Conservation (phyloP, 1,139 yeast genomes). For the Hyphopichia wangnamkhiaoensis region DNA sequence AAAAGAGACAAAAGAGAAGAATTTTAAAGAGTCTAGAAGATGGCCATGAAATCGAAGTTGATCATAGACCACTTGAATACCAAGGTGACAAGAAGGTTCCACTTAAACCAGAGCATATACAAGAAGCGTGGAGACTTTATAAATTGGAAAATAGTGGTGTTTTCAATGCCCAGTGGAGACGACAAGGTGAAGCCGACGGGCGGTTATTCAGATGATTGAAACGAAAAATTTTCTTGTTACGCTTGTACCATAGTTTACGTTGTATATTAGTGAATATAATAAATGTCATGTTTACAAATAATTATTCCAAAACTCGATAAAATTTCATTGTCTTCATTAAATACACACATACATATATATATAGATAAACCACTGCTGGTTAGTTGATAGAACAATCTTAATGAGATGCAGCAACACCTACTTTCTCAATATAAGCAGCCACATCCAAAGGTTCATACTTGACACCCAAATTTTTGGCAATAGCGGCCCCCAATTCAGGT, state of each 20-base stretch:
- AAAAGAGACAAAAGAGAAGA: slow-evolving; percentile 33
- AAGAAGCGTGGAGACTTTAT: slow-evolving; percentile 86
- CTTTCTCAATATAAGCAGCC: slow-evolving; percentile 3
- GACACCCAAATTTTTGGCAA: slow-evolving; percentile 38
- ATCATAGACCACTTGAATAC: slow-evolving; percentile 30
- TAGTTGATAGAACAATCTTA: not conserved
- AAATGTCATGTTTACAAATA: not conserved
- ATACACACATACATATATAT: not conserved
- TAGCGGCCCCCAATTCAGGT: slow-evolving; percentile 28
- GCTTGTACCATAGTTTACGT: slow-evolving; percentile 2
- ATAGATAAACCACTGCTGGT: not conserved
- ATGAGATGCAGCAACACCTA: slow-evolving; percentile 2
- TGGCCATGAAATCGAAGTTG: slow-evolving; percentile 33
- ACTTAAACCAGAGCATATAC: slow-evolving; percentile 75
- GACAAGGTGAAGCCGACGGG: slow-evolving; percentile 77
- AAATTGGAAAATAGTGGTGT: slow-evolving; percentile 69
- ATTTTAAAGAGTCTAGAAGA: slow-evolving; percentile 28
- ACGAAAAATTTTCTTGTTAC: not conserved
- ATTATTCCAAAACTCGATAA: too few species aligned
- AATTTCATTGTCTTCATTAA: not conserved
- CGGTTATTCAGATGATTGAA: slow-evolving; percentile 53
- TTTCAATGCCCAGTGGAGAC: slow-evolving; percentile 61
- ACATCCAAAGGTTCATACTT: slow-evolving; percentile 14
- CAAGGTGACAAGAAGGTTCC: slow-evolving; percentile 57
- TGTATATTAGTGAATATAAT: not conserved